Base-by-base conservation (phyloP, 2,329 filamentous ascomycete species). In the Aureobasidium uvarum region DNA sequence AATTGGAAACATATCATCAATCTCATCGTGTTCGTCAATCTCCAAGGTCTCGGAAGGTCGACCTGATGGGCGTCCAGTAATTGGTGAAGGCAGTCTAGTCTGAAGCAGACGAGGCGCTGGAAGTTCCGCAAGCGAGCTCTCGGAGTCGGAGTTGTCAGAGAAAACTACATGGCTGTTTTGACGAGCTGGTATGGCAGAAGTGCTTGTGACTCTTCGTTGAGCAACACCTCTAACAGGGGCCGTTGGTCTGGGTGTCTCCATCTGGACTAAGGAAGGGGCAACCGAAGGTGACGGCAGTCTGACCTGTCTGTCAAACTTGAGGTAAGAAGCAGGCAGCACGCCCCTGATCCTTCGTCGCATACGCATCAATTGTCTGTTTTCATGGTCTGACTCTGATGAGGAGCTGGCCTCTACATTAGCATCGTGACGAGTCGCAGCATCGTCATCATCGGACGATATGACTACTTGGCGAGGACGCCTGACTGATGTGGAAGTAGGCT, bases 281-380 rank as follows among this genome's bases (percentile, higher is more conserved):
- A n/a, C 11, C 5, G 56, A 60, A 36, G 64, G 54, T 8, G 66
- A 52, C 28, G 55, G 50, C 25, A 36, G 66, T 60, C 66, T 33
- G 18, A 70, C 67, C 45, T 78, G 74, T n/a, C 73, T 71, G 66
- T 82, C 80, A 33, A 82, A 76, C 59, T 77, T 80, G 59, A 83
- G 69, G 79, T 80, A 82, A 1, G 81, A 82, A 36, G 81, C 81
- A 31, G 81, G 81, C 20, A 83, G 70, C 8, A 82, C 81, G 14
- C 80, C 80, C 71, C 74, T 79, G 55, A 82, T 82, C 43, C 75
- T 76, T 63, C 74, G 79, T 11, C 74, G 71, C 46, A 77, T 76
- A 39, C 73, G 69, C 50, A 69, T 70, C 14, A 81, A 64, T 13
- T 71, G 74, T 6, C 66, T 68, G 18, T 76, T 72, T 31, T 70